Percentiles rank a stretch among this genome's conserved stretches.
Evolutionary conservation across 345 rosid species (phyloP).

Genomic region (Citrus australasica): DNA sequence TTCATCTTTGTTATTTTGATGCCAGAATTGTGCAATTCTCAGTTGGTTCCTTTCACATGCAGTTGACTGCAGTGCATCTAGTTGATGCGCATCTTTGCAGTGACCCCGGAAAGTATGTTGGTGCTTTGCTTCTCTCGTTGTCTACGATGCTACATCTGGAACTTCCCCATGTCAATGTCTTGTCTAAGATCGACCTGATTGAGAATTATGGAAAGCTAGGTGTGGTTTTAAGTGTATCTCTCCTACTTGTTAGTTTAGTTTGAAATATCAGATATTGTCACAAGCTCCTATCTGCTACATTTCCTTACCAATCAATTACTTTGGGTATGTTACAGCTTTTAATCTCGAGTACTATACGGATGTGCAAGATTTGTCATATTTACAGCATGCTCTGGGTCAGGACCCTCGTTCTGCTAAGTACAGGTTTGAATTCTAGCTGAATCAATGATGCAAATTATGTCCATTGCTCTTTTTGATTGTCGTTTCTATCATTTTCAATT

Average conservation of each 20-base stretch:
- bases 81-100: constrained; percentile 89
- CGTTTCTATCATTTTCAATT: neutral
- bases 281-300: neutral
- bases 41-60: constrained; percentile 29
- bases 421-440: constrained; percentile 45
- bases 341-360: constrained; percentile 83
- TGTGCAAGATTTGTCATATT: constrained; percentile 82
- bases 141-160: constrained; percentile 95
- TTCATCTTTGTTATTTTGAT: constrained; percentile 7
- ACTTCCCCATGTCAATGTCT: constrained; percentile 83
- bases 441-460: neutral
- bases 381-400: constrained; percentile 57
- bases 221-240: constrained; percentile 8
- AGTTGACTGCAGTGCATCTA: constrained; percentile 90
- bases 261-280: neutral
- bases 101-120: constrained; percentile 83
- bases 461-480: neutral
- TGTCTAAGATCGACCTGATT: constrained; percentile 88
- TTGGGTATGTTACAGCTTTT: constrained; percentile 55
- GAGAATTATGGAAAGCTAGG: constrained; percentile 93
- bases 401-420: constrained; percentile 87
- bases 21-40: constrained; percentile 8
- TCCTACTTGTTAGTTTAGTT: neutral
- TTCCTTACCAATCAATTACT: constrained; percentile 3
- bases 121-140: constrained; percentile 79